These are phyloP conservation scores for Kickxella alabastrina DNA, from an alignment of 192 early-diverging fungal species.

Conservation along the genomic window DNA sequence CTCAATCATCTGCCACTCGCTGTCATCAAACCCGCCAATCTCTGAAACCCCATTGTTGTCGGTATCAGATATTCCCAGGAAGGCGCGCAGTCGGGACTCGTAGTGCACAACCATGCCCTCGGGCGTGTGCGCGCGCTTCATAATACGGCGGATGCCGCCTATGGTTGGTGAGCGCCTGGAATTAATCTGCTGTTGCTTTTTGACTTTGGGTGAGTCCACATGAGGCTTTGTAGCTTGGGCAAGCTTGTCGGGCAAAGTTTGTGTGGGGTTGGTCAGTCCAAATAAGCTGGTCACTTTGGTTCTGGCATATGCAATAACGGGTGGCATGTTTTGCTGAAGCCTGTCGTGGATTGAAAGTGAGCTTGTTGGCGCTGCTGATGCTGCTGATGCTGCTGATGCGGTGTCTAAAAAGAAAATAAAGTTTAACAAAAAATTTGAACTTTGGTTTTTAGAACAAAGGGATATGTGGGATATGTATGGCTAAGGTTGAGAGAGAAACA, in stretches of 20 bases:
- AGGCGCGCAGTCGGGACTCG: conserved; percentile 27
- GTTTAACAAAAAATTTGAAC: background rate
- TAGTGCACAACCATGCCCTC: conserved; percentile 42
- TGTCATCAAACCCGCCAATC: conserved; percentile 4
- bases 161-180: conserved; percentile 12
- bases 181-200: background rate
- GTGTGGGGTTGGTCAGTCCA: background rate
- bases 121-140: conserved; percentile 44
- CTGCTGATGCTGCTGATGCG: too few species aligned
- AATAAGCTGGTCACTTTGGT: background rate
- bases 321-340: conserved; percentile 8
- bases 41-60: background rate
- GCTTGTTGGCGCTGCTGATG: too few species aligned
- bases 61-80: conserved; percentile 16
- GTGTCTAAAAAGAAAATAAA: background rate
- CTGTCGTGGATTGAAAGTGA: conserved; percentile 4
- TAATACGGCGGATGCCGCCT: conserved; percentile 29
- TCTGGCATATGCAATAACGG: background rate
- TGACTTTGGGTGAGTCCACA: background rate
- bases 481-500: too few species aligned
- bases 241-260: too few species aligned
- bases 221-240: too few species aligned
- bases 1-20: conserved; percentile 41
- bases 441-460: background rate
- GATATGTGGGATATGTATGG: too few species aligned